A percentile compares a stretch with the other conserved stretches of the same genome.
phyloP scores from a whole-genome alignment of 768 basidiomycete species.

The Suillus luteus region DNA sequence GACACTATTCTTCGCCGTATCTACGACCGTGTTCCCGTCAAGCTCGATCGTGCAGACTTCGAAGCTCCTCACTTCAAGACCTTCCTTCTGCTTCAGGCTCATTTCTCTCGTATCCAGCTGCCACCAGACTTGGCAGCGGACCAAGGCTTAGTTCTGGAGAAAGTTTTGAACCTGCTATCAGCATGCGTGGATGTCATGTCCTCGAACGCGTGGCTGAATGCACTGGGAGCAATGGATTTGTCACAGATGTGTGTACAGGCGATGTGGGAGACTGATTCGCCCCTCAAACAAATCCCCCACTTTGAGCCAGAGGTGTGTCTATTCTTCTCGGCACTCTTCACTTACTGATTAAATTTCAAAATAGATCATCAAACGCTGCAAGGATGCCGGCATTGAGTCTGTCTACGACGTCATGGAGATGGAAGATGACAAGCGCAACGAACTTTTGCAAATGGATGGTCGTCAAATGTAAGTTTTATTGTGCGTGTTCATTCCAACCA shows the following conservation, averaged over 20 bases:
- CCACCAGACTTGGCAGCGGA: constrained; percentile 94
- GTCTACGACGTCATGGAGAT: constrained; percentile 99
- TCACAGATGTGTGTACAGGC: constrained; percentile 99
- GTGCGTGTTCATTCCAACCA: neutral
- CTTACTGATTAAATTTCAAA: neutral
- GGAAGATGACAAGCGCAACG: constrained; percentile 87
- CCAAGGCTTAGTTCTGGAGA: constrained; percentile 84
- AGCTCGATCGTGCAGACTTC: constrained; percentile 81
- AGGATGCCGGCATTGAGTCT: constrained; percentile 76
- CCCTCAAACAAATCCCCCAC: constrained; percentile 94
- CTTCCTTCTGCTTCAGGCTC: constrained; percentile 93
- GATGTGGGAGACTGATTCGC: constrained; percentile 96
- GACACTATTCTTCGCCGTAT: constrained; percentile 81
- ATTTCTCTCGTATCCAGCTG: constrained; percentile 90
- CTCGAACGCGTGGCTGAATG: constrained; percentile 93
- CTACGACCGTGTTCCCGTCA: constrained; percentile 96
- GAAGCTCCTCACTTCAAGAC: constrained; percentile 98
- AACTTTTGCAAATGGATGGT: constrained; percentile 81
- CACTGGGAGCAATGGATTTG: constrained; percentile 95
- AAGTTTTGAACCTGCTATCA: constrained; percentile 86
- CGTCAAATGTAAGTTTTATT: constrained; percentile 72
- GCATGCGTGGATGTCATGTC: constrained; percentile 99
- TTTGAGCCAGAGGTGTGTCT: constrained; percentile 81
- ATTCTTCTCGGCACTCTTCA: neutral
- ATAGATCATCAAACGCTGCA: constrained; percentile 83